phyloP scores from a whole-genome alignment of 805 yeast species.

The Candida nonsorbophila region DNA sequence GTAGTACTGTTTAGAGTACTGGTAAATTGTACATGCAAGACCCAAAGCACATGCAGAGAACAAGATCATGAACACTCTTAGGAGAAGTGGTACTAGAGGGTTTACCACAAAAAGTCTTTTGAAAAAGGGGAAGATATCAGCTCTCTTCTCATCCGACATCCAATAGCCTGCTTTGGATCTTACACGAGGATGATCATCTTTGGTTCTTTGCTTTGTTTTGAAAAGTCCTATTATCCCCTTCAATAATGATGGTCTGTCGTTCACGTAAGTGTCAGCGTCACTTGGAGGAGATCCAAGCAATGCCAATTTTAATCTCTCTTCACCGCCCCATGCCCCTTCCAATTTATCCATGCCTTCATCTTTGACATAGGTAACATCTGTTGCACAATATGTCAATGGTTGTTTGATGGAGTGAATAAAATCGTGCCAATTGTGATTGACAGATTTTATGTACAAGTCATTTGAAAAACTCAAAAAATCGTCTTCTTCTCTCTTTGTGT shows the following conservation, averaged over 20 bases:
- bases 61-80: constrained; percentile 47
- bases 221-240: constrained; percentile 1
- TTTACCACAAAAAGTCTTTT: constrained; percentile 59
- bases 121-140: constrained; percentile 59
- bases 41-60: constrained; percentile 68
- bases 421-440: constrained; percentile 47
- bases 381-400: constrained; percentile 34
- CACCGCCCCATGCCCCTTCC: constrained; percentile 65
- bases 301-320: constrained; percentile 50
- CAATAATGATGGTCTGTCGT: constrained; percentile 6
- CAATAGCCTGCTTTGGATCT: constrained; percentile 60
- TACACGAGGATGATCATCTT: constrained; percentile 31
- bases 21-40: constrained; percentile 58
- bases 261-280: constrained; percentile 21
- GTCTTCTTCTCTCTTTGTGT: constrained; percentile 17
- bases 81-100: constrained; percentile 75
- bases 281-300: constrained; percentile 35
- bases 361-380: constrained; percentile 18
- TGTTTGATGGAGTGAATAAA: constrained; percentile 44
- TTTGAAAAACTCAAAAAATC: constrained; percentile 30
- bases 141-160: constrained; percentile 60
- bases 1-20: constrained; percentile 29
- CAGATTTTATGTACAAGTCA: constrained; percentile 30
- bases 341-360: constrained; percentile 31
- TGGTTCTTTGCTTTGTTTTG: constrained; percentile 6